These are phyloP conservation scores for Athelia psychrophila DNA, from an alignment of 1,284 basidiomycete genomes.

Conservation along the genomic window DNA sequence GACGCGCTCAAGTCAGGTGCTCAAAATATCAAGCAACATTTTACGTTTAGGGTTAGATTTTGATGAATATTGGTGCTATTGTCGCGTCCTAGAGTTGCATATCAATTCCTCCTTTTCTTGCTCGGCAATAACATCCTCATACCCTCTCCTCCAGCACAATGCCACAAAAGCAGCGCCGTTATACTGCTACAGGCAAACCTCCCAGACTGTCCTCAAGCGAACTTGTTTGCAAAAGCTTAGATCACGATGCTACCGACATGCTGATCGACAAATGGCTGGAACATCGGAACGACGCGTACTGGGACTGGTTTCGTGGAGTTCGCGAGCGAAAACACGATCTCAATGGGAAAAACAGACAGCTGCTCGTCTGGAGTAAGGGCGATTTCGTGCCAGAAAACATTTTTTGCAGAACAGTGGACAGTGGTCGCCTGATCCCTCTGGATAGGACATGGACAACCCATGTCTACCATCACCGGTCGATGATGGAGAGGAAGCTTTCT, in stretches of 20 bases:
- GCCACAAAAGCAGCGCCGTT: not conserved
- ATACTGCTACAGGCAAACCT: not conserved
- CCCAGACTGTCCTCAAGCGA: not conserved
- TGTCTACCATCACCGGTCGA: constrained; percentile 70
- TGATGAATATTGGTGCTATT: too few relatives aligned
- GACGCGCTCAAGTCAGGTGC: not conserved
- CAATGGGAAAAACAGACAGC: constrained; percentile 49
- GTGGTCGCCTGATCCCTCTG: constrained; percentile 68
- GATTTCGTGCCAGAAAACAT: constrained; percentile 74
- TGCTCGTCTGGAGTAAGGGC: constrained; percentile 72
- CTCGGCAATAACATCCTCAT: not conserved
- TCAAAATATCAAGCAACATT: too few relatives aligned
- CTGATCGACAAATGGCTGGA: constrained; percentile 81
- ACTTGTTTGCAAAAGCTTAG: constrained; percentile 1
- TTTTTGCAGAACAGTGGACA: constrained; percentile 73
- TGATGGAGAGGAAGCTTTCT: constrained; percentile 64
- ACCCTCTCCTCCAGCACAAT: not conserved
- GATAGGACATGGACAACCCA: constrained; percentile 78
- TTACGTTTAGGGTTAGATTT: too few relatives aligned
- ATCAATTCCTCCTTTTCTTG: too few relatives aligned
- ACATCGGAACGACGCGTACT: constrained; percentile 68
- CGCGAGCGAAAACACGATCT: constrained; percentile 59
- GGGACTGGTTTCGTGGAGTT: constrained; percentile 69
- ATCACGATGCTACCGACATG: constrained; percentile 36
- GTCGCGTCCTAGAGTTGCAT: too few relatives aligned